Base-by-base conservation (phyloP, 257 asterid species). In the Mentha longifolia region DNA sequence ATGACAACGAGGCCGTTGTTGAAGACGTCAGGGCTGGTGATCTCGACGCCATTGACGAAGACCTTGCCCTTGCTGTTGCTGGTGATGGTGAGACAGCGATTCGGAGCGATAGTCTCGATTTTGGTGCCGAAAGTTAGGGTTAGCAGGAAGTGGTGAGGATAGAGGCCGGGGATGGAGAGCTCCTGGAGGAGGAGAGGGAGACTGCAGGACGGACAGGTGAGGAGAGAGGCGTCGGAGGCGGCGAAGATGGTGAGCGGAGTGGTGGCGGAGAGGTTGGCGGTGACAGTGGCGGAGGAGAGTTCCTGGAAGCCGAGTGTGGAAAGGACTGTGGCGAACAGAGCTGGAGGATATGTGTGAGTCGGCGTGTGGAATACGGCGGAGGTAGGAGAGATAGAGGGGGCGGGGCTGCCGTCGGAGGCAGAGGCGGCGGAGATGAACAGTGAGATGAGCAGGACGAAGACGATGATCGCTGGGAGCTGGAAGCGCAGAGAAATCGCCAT, bases 201-300 rank as follows among this genome's bases (percentile, higher is more conserved):
- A 13, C 88, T 82, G 65, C 98, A 92, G 9, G 96, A 61, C 7
- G 88, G 77, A 42, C 98, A 92, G n/a, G 89, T 79, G 79, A 88
- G 86, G 51, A 92, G 87, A 1, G 98, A 90, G 56, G 92, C 77
- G 60, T 90, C 98, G 62, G 95, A 75, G 7, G 96, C 89, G 13
- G 97, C 93, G 80, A 92, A 90, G 19, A 92, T 78, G 37, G 98
- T 92, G 77, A 90, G 49, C 7, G 97, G 97, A 45, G 92, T 81
- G 71, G 79, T 67, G 82, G 81, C 78, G 78, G 96, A 78, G 85
- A 88, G 83, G 58, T 88, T 86, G 7, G 84, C 82, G 10, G 89
- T 37, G 65, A 82, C 76, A 56, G 87, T 30, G 33, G 87, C 94
- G 39, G 89, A 57, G 65, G 97, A 86, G 72, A 88, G 88, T 37